Evolutionary conservation across 1,284 basidiomycete genomes (phyloP).

Genomic region (Cutaneotrichosporon mucoides): DNA sequence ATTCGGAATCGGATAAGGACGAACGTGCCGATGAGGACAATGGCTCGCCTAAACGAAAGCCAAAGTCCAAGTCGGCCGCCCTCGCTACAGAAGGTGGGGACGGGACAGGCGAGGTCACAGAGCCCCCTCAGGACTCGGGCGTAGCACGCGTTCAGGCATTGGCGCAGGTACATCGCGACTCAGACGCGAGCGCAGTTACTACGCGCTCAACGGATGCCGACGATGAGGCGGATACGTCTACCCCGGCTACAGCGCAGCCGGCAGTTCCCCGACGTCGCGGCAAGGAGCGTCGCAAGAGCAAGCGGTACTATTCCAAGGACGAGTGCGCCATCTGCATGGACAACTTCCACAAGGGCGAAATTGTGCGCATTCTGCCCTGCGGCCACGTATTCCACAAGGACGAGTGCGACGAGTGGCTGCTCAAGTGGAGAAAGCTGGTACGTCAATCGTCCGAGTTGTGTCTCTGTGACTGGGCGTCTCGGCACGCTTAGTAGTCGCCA

Average conservation of each 20-base stretch:
- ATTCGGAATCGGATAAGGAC: constrained; percentile 28
- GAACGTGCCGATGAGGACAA: not conserved
- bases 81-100: no score
- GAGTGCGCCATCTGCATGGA: constrained; percentile 89
- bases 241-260: not conserved
- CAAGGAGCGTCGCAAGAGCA: constrained; percentile 19
- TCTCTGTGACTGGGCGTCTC: no score
- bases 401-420: constrained; percentile 84
- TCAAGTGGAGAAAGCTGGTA: constrained; percentile 81
- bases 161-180: not conserved
- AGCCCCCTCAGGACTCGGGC: no score
- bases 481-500: no score
- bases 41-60: no score
- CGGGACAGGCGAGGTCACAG: no score
- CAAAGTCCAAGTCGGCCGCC: not conserved
- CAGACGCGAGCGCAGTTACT: not conserved
- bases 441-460: constrained; percentile 35
- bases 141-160: no score
- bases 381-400: constrained; percentile 68
- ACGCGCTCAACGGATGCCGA: constrained; percentile 1
- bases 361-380: constrained; percentile 81
- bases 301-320: constrained; percentile 47
- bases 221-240: constrained; percentile 2
- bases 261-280: constrained; percentile 1
- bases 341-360: constrained; percentile 76